Evolutionary conservation across 495 filamentous ascomycete species (phyloP), one percentile per base, ranked within the genome.

Genomic region (Daldinia bambusicola): DNA sequence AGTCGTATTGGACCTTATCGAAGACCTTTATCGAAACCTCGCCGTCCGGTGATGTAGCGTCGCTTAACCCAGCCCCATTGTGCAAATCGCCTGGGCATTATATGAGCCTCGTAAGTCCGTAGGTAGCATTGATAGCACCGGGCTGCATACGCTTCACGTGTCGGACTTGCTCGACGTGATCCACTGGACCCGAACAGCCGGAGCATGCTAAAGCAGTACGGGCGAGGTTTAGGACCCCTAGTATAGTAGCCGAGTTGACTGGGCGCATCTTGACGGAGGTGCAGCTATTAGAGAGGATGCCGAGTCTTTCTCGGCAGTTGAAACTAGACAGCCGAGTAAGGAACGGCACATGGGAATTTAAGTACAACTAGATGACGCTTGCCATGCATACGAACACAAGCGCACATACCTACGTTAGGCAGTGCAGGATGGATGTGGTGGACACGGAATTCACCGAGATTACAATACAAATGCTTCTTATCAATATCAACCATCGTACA

Each of bases 31-130:
- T 88, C 1, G 91, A 89, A 70, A 91, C 89, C 68, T 88, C 82
- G 26, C 92, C 92, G 65, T 90, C 91, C 3, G 92, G 92, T n/a
- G 89, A 82, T 1, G 90, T 92, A 48, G 89, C 88, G 74, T 95
- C 92, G 70, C 92, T 94, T 45, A 95, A 85, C 4, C 91, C 92
- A 65, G 93, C 93, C 1, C 92, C 80, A 60, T 83, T 81, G 58
- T 83, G 81, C 7, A 84, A 67, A 76, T 97, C 93, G 18, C 93
- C 78, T 78, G 55, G 41, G 40, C 4, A 10, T n/a, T 34, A 41
- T 48, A 43, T 53, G 50, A 66, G 66, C 41, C 69, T 74, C 56
- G 62, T 75, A 38, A 75, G 77, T 38, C 75, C 77, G 32, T 66
- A 84, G 37, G 70, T 74, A 20, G 80, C 79, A 59, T 81, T 78